These are phyloP conservation scores for Acacia melanoxylon DNA, from an alignment of 306 rosid genomes.

Conservation along the genomic window DNA sequence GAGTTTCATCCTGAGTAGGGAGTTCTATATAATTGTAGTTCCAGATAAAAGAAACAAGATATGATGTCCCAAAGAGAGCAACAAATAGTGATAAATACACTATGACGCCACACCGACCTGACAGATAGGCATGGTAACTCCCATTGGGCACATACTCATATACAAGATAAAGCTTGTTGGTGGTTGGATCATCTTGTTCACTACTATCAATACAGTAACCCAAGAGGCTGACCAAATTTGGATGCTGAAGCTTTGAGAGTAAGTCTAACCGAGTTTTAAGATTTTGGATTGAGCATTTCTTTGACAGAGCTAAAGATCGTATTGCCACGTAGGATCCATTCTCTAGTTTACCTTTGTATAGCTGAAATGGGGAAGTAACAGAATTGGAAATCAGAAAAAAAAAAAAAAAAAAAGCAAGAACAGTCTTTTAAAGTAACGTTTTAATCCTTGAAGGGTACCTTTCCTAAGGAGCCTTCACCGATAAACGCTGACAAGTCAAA, in stretches of 20 bases:
- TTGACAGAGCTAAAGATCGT: conserved; percentile 53
- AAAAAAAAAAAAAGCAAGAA: not conserved
- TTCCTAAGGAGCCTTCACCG: conserved; percentile 78
- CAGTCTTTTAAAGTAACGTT: not conserved
- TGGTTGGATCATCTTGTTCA: conserved; percentile 52
- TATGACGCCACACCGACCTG: conserved; percentile 51
- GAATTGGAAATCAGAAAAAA: not conserved
- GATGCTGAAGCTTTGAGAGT: conserved; percentile 84
- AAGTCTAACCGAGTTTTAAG: conserved; percentile 70
- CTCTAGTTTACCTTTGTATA: conserved; percentile 72
- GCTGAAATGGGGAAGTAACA: conserved; percentile 40
- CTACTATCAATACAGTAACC: conserved; percentile 66
- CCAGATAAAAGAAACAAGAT: not conserved
- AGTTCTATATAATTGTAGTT: not conserved
- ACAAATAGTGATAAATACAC: not conserved
- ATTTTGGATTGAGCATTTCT: conserved; percentile 63
- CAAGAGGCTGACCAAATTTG: conserved; percentile 74
- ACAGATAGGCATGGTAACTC: conserved; percentile 57
- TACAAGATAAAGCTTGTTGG: conserved; percentile 55
- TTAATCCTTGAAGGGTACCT: conserved; percentile 46
- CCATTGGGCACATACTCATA: conserved; percentile 69
- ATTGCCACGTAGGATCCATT: conserved; percentile 61
- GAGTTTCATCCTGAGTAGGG: not conserved
- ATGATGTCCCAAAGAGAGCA: not conserved
- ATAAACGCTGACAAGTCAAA: conserved; percentile 55